Conservation (phyloP, 2,329 filamentous ascomycete species). For the Coniochaeta sp. region DNA sequence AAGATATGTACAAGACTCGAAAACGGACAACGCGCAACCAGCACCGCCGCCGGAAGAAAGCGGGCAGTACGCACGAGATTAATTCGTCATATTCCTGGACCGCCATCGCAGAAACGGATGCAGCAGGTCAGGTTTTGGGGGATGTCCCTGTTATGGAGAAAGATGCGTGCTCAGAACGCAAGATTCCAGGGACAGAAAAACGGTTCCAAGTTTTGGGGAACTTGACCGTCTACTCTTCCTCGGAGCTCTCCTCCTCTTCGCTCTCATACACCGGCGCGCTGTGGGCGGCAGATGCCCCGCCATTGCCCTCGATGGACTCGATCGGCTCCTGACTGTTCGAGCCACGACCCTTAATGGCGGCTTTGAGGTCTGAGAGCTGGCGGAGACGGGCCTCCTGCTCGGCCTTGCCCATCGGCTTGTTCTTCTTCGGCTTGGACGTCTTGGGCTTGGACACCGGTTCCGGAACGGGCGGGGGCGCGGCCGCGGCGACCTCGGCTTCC, state of each 20-base stretch:
- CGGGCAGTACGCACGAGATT: neutral
- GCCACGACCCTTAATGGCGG: constrained; percentile 36
- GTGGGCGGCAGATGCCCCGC: constrained; percentile 9
- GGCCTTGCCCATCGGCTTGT: constrained; percentile 68
- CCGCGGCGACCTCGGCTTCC: constrained; percentile 19
- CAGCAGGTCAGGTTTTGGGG: neutral
- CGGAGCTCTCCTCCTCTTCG: constrained; percentile 48
- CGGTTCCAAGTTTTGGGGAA: neutral
- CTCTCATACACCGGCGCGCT: constrained; percentile 25
- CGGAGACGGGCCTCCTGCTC: constrained; percentile 64
- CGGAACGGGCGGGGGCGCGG: constrained; percentile 8
- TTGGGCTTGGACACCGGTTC: constrained; percentile 16
- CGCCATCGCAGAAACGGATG: neutral
- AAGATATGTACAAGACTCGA: neutral
- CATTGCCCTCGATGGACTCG: constrained; percentile 26
- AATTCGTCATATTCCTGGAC: neutral
- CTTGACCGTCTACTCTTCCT: constrained; percentile 27
- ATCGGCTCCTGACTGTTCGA: constrained; percentile 39
- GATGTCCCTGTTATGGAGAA: neutral
- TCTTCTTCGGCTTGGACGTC: constrained; percentile 55
- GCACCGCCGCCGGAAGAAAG: neutral
- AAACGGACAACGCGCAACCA: neutral
- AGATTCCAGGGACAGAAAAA: too few species aligned
- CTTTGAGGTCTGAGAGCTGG: constrained; percentile 52
- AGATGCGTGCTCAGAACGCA: too few species aligned